These are phyloP conservation scores for Oryza australiensis DNA, from an alignment of 176 grass and related monocot genomes.

Conservation along the genomic window DNA sequence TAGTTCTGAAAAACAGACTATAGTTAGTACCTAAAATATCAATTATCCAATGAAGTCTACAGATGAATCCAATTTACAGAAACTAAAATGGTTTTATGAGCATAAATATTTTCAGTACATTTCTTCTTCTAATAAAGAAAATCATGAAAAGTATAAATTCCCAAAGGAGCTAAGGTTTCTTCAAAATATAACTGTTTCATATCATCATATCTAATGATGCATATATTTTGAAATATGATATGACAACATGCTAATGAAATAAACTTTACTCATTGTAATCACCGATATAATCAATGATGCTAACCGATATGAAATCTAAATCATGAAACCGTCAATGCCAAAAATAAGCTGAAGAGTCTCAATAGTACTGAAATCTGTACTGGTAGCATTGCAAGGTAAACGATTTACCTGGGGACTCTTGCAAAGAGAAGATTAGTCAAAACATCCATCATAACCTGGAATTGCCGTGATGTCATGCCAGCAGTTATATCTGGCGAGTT, in stretches of 20 bases:
- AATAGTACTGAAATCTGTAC: conserved; percentile 35
- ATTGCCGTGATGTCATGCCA: conserved; percentile 96
- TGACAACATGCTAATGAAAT: background rate
- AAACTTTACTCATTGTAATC: background rate
- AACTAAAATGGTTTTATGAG: conserved; percentile 30
- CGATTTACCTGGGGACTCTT: conserved; percentile 70
- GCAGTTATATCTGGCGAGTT: conserved; percentile 94
- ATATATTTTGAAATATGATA: background rate
- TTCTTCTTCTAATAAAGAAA: conserved; percentile 12
- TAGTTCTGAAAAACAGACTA: conserved; percentile 49
- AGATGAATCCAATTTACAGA: conserved; percentile 25
- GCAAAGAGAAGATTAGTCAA: conserved; percentile 96
- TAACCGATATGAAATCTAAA: background rate
- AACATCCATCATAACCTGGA: conserved; percentile 97
- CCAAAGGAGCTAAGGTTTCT: background rate
- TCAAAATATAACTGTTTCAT: background rate
- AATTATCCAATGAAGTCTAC: conserved; percentile 9
- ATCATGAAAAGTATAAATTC: too few relatives aligned
- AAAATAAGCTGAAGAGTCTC: background rate
- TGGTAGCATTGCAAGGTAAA: conserved; percentile 38
- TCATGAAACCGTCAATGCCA: background rate
- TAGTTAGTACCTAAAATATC: conserved; percentile 24
- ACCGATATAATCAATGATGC: background rate
- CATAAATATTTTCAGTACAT: background rate
- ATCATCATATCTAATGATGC: background rate